A percentile compares a stretch with the other conserved stretches of the same genome.
Conservation (phyloP, 371 early-diverging fungal species). For the Entomophthora muscae region DNA sequence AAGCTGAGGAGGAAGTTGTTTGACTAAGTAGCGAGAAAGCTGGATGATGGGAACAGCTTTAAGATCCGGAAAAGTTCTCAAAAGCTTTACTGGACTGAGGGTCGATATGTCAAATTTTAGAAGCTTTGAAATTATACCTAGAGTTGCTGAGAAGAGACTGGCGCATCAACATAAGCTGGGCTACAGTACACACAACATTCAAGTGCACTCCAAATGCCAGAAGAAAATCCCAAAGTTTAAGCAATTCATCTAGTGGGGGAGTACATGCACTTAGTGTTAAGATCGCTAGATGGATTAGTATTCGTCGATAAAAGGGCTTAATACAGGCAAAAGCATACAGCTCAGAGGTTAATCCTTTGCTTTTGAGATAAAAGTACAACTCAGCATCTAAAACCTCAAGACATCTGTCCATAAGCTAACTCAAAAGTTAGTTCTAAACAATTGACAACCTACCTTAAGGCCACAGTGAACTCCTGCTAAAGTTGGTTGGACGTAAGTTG, state of each 20-base stretch:
- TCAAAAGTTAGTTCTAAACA: no score
- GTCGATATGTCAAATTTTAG: not conserved
- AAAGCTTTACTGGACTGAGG: constrained; percentile 51
- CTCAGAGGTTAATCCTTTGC: constrained; percentile 50
- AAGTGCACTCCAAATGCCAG: constrained; percentile 80
- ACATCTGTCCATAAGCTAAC: constrained; percentile 62
- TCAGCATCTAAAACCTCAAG: constrained; percentile 51
- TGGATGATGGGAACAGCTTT: constrained; percentile 47
- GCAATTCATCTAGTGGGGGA: constrained; percentile 62
- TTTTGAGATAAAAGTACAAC: constrained; percentile 46
- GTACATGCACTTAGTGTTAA: constrained; percentile 82
- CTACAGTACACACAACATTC: constrained; percentile 74
- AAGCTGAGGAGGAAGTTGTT: constrained; percentile 39
- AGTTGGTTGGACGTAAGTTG: constrained; percentile 78
- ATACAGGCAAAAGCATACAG: constrained; percentile 78
- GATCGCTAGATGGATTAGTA: constrained; percentile 42
- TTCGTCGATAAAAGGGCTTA: not conserved
- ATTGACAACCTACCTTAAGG: constrained; percentile 32
- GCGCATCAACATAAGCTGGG: constrained; percentile 58
- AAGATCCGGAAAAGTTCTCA: constrained; percentile 62
- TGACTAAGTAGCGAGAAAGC: constrained; percentile 34
- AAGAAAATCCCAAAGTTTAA: constrained; percentile 82
- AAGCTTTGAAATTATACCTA: constrained; percentile 21
- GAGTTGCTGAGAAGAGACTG: constrained; percentile 39
- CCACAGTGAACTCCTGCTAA: constrained; percentile 85